These are phyloP conservation scores for Neurospora terricola DNA, from an alignment of 495 filamentous ascomycete species.

Conservation along the genomic window DNA sequence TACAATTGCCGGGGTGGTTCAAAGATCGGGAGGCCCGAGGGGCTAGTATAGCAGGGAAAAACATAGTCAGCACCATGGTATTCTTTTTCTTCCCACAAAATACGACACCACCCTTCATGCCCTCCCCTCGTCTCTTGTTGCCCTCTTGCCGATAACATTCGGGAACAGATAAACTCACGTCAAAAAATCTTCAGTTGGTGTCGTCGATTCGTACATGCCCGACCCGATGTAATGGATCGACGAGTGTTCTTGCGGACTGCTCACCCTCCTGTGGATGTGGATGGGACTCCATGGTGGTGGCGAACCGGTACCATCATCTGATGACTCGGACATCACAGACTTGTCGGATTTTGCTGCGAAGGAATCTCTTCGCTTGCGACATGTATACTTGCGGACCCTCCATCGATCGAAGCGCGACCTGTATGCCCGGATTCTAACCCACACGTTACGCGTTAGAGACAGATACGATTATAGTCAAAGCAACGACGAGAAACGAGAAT, in stretches of 20 bases:
- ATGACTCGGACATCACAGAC: background rate
- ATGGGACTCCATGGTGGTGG: background rate
- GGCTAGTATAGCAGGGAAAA: background rate
- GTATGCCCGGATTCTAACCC: slow-evolving; percentile 29
- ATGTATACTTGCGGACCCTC: slow-evolving; percentile 36
- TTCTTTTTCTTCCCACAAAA: background rate
- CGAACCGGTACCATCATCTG: background rate
- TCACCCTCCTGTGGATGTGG: background rate
- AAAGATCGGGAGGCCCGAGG: background rate
- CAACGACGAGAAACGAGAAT: background rate
- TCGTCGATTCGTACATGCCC: background rate
- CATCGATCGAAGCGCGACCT: slow-evolving; percentile 34
- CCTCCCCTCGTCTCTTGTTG: background rate
- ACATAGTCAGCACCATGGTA: background rate
- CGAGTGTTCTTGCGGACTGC: background rate
- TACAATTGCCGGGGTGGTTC: background rate
- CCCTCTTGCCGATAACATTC: background rate
- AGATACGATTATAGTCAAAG: background rate
- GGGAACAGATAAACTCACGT: background rate
- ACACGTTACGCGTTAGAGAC: background rate
- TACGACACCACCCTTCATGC: background rate
- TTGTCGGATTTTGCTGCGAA: background rate
- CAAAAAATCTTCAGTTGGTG: background rate
- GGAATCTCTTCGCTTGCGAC: slow-evolving; percentile 20
- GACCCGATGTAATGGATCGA: background rate